A percentile compares a stretch with the other conserved stretches of the same genome.
Conservation (phyloP, 805 yeast species). For the Wickerhamiella kazuoi region DNA sequence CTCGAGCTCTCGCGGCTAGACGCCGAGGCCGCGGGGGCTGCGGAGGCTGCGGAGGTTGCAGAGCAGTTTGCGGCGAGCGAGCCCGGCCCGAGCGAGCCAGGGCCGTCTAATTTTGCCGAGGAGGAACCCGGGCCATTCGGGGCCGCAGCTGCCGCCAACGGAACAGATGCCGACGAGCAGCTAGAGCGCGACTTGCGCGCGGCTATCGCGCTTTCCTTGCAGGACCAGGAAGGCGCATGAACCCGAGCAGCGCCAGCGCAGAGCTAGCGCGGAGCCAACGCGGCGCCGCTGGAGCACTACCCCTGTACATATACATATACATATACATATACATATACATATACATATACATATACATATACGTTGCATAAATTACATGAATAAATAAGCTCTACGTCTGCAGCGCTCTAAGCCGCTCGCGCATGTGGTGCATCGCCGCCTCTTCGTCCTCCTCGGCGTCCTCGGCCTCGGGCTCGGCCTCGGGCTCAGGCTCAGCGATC, state of each 20-base stretch:
- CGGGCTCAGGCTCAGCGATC: conserved; percentile 14
- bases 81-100: background rate
- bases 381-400: conserved; percentile 35
- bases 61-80: background rate
- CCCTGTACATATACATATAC: background rate
- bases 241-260: background rate
- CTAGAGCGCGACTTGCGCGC: background rate
- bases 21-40: background rate
- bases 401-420: conserved; percentile 70
- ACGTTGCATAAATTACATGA: too few species aligned
- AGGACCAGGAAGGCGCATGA: background rate
- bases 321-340: background rate
- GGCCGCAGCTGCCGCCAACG: too few species aligned
- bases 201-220: background rate
- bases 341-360: too few species aligned
- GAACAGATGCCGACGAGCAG: background rate
- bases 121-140: too few species aligned
- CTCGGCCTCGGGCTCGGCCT: conserved; percentile 21
- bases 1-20: background rate
- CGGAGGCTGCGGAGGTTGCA: too few species aligned
- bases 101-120: too few species aligned
- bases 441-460: conserved; percentile 45
- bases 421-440: conserved; percentile 65
- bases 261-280: too few species aligned
- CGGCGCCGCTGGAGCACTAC: background rate